Evolutionary conservation across 1,139 yeast genomes (phyloP).

Genomic region (Arxiozyma heterogenica): DNA sequence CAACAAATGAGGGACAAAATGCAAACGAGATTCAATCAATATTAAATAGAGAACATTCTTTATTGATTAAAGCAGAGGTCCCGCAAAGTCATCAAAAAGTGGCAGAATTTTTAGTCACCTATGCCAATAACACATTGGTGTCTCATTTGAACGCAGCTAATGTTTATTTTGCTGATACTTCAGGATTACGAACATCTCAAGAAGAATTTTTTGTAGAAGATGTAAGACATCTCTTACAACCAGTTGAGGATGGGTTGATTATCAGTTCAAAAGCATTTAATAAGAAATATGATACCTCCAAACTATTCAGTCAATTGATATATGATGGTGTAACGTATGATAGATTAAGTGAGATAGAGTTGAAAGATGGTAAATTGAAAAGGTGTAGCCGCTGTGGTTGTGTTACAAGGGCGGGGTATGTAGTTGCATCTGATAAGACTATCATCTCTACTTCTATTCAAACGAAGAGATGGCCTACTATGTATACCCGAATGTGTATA

Average conservation of each 20-base stretch:
- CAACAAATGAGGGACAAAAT: slow-evolving; percentile 22
- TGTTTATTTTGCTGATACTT: slow-evolving; percentile 27
- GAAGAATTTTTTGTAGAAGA: slow-evolving; percentile 21
- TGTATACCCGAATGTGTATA: slow-evolving; percentile 29
- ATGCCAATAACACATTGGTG: slow-evolving; percentile 24
- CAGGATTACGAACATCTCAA: slow-evolving; percentile 25
- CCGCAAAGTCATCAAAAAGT: slow-evolving; percentile 20
- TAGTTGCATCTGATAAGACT: slow-evolving; percentile 24
- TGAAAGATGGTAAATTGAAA: slow-evolving; percentile 20
- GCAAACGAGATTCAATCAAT: slow-evolving; percentile 5
- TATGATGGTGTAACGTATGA: slow-evolving; percentile 31
- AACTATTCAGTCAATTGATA: slow-evolving; percentile 18
- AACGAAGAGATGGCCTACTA: slow-evolving; percentile 32
- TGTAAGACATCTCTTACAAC: slow-evolving; percentile 20
- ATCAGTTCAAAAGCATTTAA: slow-evolving; percentile 14
- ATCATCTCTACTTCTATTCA: slow-evolving; percentile 27
- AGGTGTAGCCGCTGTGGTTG: slow-evolving; percentile 31
- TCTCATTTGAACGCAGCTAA: slow-evolving; percentile 25
- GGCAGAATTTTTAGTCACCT: slow-evolving; percentile 22
- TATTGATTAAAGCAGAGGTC: slow-evolving; percentile 28
- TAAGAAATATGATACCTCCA: slow-evolving; percentile 11
- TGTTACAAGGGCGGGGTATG: slow-evolving; percentile 29
- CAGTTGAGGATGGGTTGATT: slow-evolving; percentile 24
- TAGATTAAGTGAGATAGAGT: slow-evolving; percentile 15
- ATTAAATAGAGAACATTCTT: slow-evolving; percentile 21